These are phyloP conservation scores for Pistacia atlantica DNA, from an alignment of 345 rosid species.

Conservation along the genomic window DNA sequence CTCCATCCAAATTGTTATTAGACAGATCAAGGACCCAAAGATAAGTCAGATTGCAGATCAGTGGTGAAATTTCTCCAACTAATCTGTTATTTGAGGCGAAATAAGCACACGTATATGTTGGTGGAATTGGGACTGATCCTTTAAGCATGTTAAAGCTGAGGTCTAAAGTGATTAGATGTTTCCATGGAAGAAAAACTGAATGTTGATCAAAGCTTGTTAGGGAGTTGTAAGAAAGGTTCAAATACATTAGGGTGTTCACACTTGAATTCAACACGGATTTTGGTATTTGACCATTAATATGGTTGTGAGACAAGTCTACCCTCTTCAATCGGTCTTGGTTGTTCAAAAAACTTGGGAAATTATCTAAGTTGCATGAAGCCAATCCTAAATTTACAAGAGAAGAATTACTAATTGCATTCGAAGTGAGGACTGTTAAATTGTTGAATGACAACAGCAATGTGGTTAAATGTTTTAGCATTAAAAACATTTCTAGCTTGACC, in stretches of 20 bases:
- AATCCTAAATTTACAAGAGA: background rate
- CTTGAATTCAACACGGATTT: conserved; percentile 1
- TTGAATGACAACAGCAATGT: background rate
- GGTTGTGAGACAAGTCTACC: background rate
- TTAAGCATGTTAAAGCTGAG: background rate
- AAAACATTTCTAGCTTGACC: background rate
- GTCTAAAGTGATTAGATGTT: background rate
- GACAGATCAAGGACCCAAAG: background rate
- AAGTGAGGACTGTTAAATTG: background rate
- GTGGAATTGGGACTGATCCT: conserved; percentile 6
- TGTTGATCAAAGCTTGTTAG: conserved; percentile 11
- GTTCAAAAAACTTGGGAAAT: conserved; percentile 4
- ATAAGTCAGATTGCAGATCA: no score
- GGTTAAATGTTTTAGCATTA: background rate
- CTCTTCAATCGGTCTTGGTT: background rate
- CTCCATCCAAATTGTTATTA: conserved; percentile 10
- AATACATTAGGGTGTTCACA: background rate
- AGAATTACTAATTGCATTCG: background rate
- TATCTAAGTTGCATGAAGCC: conserved; percentile 8
- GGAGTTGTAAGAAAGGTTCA: conserved; percentile 2
- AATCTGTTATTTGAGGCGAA: background rate
- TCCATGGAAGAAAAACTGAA: background rate
- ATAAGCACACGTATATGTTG: background rate
- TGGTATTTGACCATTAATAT: conserved; percentile 12
- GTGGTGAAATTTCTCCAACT: background rate